Evolutionary conservation across 1,139 yeast genomes (phyloP).

Genomic region (Zhuliangozyma blackwelliae): DNA sequence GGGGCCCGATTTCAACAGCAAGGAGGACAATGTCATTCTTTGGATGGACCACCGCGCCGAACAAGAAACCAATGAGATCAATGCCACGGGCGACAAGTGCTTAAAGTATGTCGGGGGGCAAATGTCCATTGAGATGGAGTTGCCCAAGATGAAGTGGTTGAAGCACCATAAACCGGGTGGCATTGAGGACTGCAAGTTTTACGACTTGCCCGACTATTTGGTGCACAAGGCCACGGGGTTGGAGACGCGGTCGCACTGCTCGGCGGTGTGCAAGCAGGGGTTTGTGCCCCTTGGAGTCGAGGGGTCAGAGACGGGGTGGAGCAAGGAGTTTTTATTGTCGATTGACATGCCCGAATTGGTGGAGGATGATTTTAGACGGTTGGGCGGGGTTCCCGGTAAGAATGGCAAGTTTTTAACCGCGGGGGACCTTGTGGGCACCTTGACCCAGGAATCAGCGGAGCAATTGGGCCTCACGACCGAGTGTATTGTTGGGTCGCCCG

Average conservation of each 20-base stretch:
- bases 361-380: constrained; percentile 67
- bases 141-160: constrained; percentile 96
- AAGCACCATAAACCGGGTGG: constrained; percentile 76
- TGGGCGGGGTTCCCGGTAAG: constrained; percentile 79
- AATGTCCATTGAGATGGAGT: constrained; percentile 97
- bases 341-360: constrained; percentile 75
- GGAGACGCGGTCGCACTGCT: constrained; percentile 83
- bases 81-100: constrained; percentile 72
- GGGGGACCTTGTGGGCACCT: constrained; percentile 80
- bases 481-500: constrained; percentile 90
- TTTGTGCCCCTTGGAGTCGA: constrained; percentile 90
- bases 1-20: constrained; percentile 81
- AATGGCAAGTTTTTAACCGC: constrained; percentile 77
- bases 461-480: constrained; percentile 77
- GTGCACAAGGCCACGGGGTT: constrained; percentile 87
- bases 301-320: constrained; percentile 85
- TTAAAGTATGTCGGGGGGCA: constrained; percentile 94
- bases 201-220: constrained; percentile 86
- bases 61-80: constrained; percentile 78
- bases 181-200: constrained; percentile 70
- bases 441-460: constrained; percentile 65
- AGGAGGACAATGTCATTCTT: constrained; percentile 74
- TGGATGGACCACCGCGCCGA: constrained; percentile 99
- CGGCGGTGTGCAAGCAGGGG: constrained; percentile 94
- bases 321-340: constrained; percentile 61